Evolutionary conservation across 306 rosid species (phyloP).

Genomic region (Amphicarpaea edgeworthii): DNA sequence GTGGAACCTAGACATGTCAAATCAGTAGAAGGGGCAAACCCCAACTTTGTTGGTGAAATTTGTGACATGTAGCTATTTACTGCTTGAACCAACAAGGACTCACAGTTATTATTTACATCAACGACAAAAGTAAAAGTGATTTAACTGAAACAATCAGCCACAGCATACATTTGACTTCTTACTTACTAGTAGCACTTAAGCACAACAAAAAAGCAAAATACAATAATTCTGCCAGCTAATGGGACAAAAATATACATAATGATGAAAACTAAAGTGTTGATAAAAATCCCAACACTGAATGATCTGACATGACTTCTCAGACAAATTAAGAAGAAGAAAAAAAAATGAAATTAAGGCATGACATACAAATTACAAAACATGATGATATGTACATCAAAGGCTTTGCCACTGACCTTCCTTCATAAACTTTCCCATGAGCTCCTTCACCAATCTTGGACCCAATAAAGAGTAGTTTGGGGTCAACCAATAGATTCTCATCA

Average conservation of each 20-base stretch:
- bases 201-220: slow-evolving; percentile 1
- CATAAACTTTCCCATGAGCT: too few relatives aligned
- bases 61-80: slow-evolving; percentile 14
- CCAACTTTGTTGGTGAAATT: slow-evolving; percentile 28
- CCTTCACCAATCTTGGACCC: too few relatives aligned
- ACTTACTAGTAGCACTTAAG: slow-evolving; percentile 18
- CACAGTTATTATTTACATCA: slow-evolving; percentile 13
- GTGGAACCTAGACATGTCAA: slow-evolving; percentile 20
- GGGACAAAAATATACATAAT: slow-evolving; percentile 11
- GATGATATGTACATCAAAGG: too few relatives aligned
- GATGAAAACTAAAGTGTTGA: slow-evolving; percentile 29
- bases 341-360: too few relatives aligned
- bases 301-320: slow-evolving; percentile 36
- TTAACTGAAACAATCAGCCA: slow-evolving; percentile 16
- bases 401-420: too few relatives aligned
- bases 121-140: slow-evolving; percentile 18
- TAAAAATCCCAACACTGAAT: slow-evolving; percentile 15
- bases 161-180: slow-evolving; percentile 34
- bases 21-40: slow-evolving; percentile 12
- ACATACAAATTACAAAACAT: too few relatives aligned
- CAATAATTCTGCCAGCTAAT: slow-evolving; percentile 7
- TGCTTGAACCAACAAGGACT: slow-evolving; percentile 36
- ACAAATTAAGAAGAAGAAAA: background rate
- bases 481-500: too few relatives aligned
- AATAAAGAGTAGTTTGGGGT: too few relatives aligned